Evolutionary conservation across 352 stramenopile genomes (phyloP), one percentile per base, ranked within the genome.

Genomic region (Pseudoperonospora humuli): DNA sequence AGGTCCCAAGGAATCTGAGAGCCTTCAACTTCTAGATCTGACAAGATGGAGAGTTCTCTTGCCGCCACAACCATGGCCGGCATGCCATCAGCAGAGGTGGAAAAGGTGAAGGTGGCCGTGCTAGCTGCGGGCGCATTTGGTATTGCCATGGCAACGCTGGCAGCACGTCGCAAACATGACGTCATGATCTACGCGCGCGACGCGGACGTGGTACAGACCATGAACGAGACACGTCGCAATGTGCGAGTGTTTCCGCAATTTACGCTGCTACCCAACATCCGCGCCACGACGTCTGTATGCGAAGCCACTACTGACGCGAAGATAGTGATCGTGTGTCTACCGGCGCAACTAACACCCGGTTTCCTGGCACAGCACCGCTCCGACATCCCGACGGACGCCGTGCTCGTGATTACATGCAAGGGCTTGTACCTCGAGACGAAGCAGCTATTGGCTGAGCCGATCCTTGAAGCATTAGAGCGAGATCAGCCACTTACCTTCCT

Each of bases 121-220:
- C 75, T 98, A 27, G 94, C 94, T 10, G 95, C 91, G 1, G 95
- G 96, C 19, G 94, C 96, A 46, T 98, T 98, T 66, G 95, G 93
- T 24, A 80, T 97, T 35, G 96, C 96, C 14, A 95, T 99, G 63
- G 84, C 93, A 42, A 93, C 83, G 10, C 80, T 98, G 40, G 75
- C 90, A 0, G 91, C 80, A 7, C 75, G 90, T 25, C 82, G 95
- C 36, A 88, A 89, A 35, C 86, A 97, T 64, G 45, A 95, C 26
- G 86, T 96, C 14, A 65, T 86, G n/a, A 56, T 98, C 20, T 94
- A 98, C 49, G 83, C 97, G 26, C 83, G 93, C 26, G 83, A 90
- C 20, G 23, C 70, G 20, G 42, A 44, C 3, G 45, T 54, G 39
- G 93, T 96, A 1, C 57, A 96, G 21, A 38, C 79, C n/a, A 97